phyloP scores from a whole-genome alignment of 2,329 filamentous ascomycete genomes.

The Cladophialophora psammophila region DNA sequence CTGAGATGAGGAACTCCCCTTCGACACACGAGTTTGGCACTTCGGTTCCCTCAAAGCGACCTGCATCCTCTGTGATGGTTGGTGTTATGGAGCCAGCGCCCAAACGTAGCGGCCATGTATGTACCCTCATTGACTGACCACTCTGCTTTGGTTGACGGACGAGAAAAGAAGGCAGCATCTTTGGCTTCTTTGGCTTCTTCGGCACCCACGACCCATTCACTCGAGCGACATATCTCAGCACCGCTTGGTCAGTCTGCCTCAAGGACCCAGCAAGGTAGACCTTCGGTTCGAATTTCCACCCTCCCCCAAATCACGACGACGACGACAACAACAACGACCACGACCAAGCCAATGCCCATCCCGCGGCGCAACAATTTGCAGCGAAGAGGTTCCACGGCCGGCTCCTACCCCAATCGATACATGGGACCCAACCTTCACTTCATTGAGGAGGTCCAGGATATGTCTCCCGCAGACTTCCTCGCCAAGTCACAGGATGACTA shows the following conservation, averaged over 20 bases:
- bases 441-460: conserved; percentile 51
- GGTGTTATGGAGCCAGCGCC: conserved; percentile 51
- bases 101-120: conserved; percentile 46
- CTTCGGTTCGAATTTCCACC: conserved; percentile 45
- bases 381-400: conserved; percentile 40
- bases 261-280: conserved; percentile 32
- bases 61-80: conserved; percentile 35
- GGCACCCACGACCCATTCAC: conserved; percentile 25
- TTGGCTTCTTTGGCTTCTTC: conserved; percentile 30
- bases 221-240: conserved; percentile 40
- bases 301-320: conserved; percentile 34
- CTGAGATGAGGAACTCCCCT: conserved; percentile 23
- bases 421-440: conserved; percentile 44
- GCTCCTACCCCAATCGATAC: conserved; percentile 50
- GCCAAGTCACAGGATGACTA: conserved; percentile 47
- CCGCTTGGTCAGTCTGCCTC: conserved; percentile 24
- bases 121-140: conserved; percentile 33
- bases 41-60: conserved; percentile 37
- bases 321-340: conserved; percentile 43
- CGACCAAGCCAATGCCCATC: conserved; percentile 41
- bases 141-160: conserved; percentile 39
- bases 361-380: conserved; percentile 33
- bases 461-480: conserved; percentile 53
- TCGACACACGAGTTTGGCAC: conserved; percentile 22
- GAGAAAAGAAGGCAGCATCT: conserved; percentile 25